A percentile compares a stretch with the other conserved stretches of the same genome.
phyloP scores from a whole-genome alignment of 495 filamentous ascomycete species.

The Daldinia grandis region DNA sequence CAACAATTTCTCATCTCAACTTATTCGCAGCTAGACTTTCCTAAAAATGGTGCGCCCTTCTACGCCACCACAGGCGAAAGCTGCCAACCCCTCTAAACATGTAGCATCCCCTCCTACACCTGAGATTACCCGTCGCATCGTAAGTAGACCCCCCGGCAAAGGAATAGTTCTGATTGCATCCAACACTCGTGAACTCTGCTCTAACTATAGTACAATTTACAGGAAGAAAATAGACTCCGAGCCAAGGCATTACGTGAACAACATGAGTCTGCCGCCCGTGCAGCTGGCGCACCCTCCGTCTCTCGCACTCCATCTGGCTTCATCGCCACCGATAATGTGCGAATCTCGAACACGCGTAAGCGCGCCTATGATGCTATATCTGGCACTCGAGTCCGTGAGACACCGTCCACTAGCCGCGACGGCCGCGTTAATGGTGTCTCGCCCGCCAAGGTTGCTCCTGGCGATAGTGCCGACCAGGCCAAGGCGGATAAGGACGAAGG shows the following conservation, averaged over 20 bases:
- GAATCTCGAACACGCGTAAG: conserved; percentile 53
- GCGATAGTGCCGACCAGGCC: conserved; percentile 48
- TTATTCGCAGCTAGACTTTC: no score
- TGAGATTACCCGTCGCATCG: conserved; percentile 75
- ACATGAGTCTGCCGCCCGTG: conserved; percentile 63
- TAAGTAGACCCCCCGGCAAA: conserved; percentile 47
- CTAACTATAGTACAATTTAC: conserved; percentile 3
- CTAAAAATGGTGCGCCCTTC: conserved; percentile 55
- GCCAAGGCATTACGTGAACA: conserved; percentile 88
- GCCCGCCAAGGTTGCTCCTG: conserved; percentile 37
- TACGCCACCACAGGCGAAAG: conserved; percentile 63
- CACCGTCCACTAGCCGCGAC: conserved; percentile 73
- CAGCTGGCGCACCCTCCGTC: conserved; percentile 41
- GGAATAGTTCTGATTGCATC: not conserved
- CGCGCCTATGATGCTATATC: conserved; percentile 69
- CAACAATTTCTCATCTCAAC: not conserved
- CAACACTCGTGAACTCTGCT: not conserved
- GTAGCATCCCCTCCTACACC: conserved; percentile 71
- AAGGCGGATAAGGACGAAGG: conserved; percentile 54
- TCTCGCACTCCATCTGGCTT: conserved; percentile 52
- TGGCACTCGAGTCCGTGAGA: conserved; percentile 51
- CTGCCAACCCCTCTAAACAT: conserved; percentile 45
- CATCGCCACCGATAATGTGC: conserved; percentile 49
- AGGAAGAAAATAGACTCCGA: conserved; percentile 92
- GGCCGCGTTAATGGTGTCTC: conserved; percentile 55